Conservation (phyloP, 164 flowering plant genomes). For the Nymphaea colorata region DNA sequence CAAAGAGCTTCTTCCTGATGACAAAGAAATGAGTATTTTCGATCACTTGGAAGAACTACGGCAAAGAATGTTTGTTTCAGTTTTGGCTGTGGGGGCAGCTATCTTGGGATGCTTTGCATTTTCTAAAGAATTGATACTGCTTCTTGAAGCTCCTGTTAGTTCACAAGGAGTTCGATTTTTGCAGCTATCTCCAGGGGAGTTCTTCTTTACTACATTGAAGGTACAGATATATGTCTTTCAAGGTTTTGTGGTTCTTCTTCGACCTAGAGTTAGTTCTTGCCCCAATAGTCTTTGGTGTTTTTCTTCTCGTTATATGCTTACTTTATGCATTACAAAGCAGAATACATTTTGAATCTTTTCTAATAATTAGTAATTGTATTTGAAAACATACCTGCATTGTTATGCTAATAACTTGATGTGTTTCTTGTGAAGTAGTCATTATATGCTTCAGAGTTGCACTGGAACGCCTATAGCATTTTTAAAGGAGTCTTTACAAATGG, state of each 20-base stretch:
- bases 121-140: slow-evolving; percentile 67
- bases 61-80: slow-evolving; percentile 70
- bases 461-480: no score
- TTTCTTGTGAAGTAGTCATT: no score
- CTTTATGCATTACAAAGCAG: background rate
- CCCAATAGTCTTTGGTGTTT: background rate
- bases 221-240: slow-evolving; percentile 16
- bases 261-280: background rate
- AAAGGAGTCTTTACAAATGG: no score
- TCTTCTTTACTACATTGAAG: slow-evolving; percentile 95
- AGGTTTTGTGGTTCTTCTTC: background rate
- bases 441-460: no score
- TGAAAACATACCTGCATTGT: no score
- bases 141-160: slow-evolving; percentile 79
- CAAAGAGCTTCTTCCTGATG: slow-evolving; percentile 94
- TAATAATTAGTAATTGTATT: no score
- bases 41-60: slow-evolving; percentile 97
- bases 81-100: slow-evolving; percentile 89
- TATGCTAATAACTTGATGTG: no score
- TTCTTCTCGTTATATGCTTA: background rate
- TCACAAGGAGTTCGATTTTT: slow-evolving; percentile 81
- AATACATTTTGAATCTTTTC: background rate
- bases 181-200: slow-evolving; percentile 95
- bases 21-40: slow-evolving; percentile 82
- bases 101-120: slow-evolving; percentile 84